These are phyloP conservation scores for Huiozyma sinensis DNA, from an alignment of 805 yeast species.

Conservation along the genomic window DNA sequence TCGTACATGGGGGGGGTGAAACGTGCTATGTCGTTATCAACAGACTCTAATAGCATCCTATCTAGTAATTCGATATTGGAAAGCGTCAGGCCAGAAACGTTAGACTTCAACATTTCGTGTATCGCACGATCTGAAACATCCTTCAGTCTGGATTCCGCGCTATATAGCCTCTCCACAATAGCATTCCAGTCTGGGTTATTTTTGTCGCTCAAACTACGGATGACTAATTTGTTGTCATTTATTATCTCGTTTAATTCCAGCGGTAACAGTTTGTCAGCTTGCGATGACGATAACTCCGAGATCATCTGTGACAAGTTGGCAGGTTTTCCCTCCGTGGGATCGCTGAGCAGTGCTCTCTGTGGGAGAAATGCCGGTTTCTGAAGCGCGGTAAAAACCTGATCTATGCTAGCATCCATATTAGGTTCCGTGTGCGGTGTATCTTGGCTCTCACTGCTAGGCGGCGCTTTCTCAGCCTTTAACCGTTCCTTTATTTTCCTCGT, in stretches of 20 bases:
- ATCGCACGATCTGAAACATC: constrained; percentile 5
- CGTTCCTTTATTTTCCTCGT: constrained; percentile 14
- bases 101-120: constrained; percentile 6
- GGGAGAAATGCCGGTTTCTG: neutral
- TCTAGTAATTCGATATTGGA: constrained; percentile 20
- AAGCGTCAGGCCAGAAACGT: constrained; percentile 10
- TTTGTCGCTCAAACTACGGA: constrained; percentile 14
- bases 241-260: constrained; percentile 11
- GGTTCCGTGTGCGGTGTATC: neutral
- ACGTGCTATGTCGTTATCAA: constrained; percentile 6
- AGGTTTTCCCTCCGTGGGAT: neutral
- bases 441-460: neutral
- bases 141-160: constrained; percentile 7
- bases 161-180: constrained; percentile 13
- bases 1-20: constrained; percentile 13
- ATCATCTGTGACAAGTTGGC: constrained; percentile 12
- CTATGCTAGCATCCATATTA: constrained; percentile 1
- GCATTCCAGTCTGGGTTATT: constrained; percentile 21
- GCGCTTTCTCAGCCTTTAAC: neutral
- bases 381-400: neutral
- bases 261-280: constrained; percentile 15
- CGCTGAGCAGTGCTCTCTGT: neutral
- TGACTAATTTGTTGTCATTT: constrained; percentile 15
- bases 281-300: constrained; percentile 6
- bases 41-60: constrained; percentile 15